A percentile compares a stretch with the other conserved stretches of the same genome.
Evolutionary conservation across 2,329 filamentous ascomycete genomes (phyloP).

Genomic region (Penicillium capsulatum): DNA sequence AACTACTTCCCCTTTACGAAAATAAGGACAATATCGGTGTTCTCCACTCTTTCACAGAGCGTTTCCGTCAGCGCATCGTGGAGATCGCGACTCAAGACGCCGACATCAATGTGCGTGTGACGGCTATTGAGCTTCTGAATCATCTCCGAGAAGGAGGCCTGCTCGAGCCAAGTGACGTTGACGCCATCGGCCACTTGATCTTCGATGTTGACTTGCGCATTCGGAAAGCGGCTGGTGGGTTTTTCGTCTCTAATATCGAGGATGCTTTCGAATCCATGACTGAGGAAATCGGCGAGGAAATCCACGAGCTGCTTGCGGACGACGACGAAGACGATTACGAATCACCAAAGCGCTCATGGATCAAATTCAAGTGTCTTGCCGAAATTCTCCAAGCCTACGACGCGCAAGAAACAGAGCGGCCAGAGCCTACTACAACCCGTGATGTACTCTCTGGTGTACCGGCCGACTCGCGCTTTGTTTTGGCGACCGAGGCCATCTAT

Average conservation of each 20-base stretch:
- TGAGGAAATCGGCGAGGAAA: constrained; percentile 76
- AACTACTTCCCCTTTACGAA: constrained; percentile 74
- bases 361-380: constrained; percentile 84
- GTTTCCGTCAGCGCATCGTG: constrained; percentile 79
- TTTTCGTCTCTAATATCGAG: constrained; percentile 83
- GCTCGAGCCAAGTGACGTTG: constrained; percentile 86
- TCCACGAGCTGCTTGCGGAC: constrained; percentile 73
- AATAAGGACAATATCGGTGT: constrained; percentile 71
- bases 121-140: constrained; percentile 76
- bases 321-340: constrained; percentile 68
- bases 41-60: constrained; percentile 86
- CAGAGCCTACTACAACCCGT: constrained; percentile 27
- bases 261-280: constrained; percentile 75
- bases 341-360: constrained; percentile 75
- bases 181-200: constrained; percentile 78
- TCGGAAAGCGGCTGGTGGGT: constrained; percentile 80
- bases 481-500: constrained; percentile 81
- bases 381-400: constrained; percentile 82
- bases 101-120: constrained; percentile 73
- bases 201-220: constrained; percentile 83
- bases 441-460: constrained; percentile 56
- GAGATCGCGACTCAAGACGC: constrained; percentile 88
- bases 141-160: constrained; percentile 77
- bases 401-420: constrained; percentile 49
- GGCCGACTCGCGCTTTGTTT: constrained; percentile 74